A percentile compares a stretch with the other conserved stretches of the same genome.
phyloP scores from a whole-genome alignment of 2,329 filamentous ascomycete genomes.

The Ambrosiella beaveri region DNA sequence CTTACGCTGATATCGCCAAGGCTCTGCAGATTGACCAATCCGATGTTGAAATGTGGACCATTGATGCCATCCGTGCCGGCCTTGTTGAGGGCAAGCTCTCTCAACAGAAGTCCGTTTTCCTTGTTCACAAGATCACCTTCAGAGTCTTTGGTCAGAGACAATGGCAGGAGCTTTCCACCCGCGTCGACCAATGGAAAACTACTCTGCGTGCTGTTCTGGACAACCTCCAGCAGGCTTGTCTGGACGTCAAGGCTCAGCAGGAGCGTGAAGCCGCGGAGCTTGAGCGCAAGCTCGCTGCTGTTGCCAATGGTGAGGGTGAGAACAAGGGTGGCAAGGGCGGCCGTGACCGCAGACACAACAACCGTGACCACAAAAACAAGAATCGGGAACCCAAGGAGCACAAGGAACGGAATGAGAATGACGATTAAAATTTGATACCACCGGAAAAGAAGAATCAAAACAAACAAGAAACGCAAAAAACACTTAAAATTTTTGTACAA shows the following conservation, averaged over 20 bases:
- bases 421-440: constrained; percentile 27
- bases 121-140: constrained; percentile 92
- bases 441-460: constrained; percentile 5
- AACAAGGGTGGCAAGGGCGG: constrained; percentile 18
- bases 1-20: constrained; percentile 70
- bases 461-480: constrained; percentile 5
- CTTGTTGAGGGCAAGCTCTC: constrained; percentile 93
- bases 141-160: constrained; percentile 95
- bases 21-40: constrained; percentile 66
- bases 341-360: constrained; percentile 19
- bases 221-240: constrained; percentile 66
- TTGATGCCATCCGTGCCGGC: constrained; percentile 89
- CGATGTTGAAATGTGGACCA: constrained; percentile 96
- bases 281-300: constrained; percentile 45
- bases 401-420: constrained; percentile 36
- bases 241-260: constrained; percentile 57
- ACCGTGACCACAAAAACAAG: constrained; percentile 19
- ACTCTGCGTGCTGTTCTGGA: constrained; percentile 63
- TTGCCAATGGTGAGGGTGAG: constrained; percentile 19
- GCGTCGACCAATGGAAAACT: constrained; percentile 79
- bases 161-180: constrained; percentile 84
- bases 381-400: constrained; percentile 17
- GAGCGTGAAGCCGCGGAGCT: constrained; percentile 60
- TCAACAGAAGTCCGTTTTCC: constrained; percentile 80
- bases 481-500: background rate